A percentile compares a stretch with the other conserved stretches of the same genome.
Evolutionary conservation across 1,284 basidiomycete genomes (phyloP).

Genomic region (Trametes hirsuta): DNA sequence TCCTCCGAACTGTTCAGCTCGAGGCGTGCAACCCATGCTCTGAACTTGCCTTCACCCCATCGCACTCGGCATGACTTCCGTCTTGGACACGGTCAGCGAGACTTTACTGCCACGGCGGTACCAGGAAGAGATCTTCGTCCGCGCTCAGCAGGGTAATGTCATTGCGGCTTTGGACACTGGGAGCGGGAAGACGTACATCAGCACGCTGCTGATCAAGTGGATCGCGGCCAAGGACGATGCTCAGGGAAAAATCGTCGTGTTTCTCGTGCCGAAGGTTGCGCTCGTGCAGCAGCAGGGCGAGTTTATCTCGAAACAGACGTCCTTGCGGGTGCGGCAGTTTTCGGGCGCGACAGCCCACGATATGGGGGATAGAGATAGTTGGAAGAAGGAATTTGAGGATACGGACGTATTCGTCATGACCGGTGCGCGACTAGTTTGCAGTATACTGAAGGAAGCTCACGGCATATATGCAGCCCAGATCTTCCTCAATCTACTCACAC

Average conservation of each 20-base stretch:
- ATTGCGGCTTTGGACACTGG: slow-evolving; percentile 81
- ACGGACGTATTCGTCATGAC: slow-evolving; percentile 85
- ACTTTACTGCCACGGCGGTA: slow-evolving; percentile 55
- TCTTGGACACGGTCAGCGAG: slow-evolving; percentile 32
- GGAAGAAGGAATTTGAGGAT: slow-evolving; percentile 63
- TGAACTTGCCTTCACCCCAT: neutral
- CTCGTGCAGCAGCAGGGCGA: slow-evolving; percentile 81
- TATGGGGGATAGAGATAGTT: slow-evolving; percentile 64
- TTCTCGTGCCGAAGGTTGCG: slow-evolving; percentile 80
- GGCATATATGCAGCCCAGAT: slow-evolving; percentile 63
- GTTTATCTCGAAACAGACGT: slow-evolving; percentile 67
- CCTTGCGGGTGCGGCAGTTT: slow-evolving; percentile 66
- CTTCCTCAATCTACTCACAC: slow-evolving; percentile 75
- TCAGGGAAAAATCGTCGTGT: slow-evolving; percentile 60
- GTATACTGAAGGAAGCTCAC: neutral
- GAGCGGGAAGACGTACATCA: slow-evolving; percentile 84
- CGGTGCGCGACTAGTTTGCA: slow-evolving; percentile 43
- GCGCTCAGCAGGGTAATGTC: slow-evolving; percentile 72
- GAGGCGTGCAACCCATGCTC: neutral
- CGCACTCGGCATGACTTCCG: slow-evolving; percentile 24
- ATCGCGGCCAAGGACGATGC: slow-evolving; percentile 53
- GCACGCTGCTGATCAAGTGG: slow-evolving; percentile 78
- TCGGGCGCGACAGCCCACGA: slow-evolving; percentile 72
- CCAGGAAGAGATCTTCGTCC: slow-evolving; percentile 75
- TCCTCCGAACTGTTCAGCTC: neutral